phyloP scores from a whole-genome alignment of 1,284 basidiomycete genomes.

The Trichosporon asahii region DNA sequence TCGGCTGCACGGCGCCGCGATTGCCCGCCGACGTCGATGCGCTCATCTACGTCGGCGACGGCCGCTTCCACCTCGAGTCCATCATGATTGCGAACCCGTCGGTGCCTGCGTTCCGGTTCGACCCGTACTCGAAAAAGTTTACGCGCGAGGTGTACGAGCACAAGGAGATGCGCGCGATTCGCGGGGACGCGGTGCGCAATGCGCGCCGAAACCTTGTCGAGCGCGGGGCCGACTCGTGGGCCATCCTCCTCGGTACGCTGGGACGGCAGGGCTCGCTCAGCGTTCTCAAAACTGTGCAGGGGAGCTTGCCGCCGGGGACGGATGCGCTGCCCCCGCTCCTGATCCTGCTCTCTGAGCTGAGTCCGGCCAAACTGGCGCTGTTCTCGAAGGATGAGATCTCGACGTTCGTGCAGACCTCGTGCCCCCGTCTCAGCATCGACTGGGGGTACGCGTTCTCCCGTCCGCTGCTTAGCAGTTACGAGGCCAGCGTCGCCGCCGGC shows the following conservation, averaged over 20 bases:
- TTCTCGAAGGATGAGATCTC: slow-evolving; percentile 54
- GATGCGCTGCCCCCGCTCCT: slow-evolving; percentile 63
- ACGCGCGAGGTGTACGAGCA: slow-evolving; percentile 92
- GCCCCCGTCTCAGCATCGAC: slow-evolving; percentile 63
- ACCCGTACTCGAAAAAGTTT: slow-evolving; percentile 96
- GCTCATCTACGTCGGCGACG: slow-evolving; percentile 91
- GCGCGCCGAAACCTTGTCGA: slow-evolving; percentile 65
- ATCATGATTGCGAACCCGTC: slow-evolving; percentile 98
- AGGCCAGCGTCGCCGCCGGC: slow-evolving; percentile 83
- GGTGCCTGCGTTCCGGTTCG: slow-evolving; percentile 96
- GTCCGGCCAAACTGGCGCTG: slow-evolving; percentile 84
- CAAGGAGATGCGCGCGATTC: slow-evolving; percentile 71
- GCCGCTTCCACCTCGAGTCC: slow-evolving; percentile 94
- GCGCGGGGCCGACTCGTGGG: slow-evolving; percentile 62
- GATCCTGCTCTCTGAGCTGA: slow-evolving; percentile 83
- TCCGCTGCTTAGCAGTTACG: slow-evolving; percentile 90
- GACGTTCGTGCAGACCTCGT: slow-evolving; percentile 31
- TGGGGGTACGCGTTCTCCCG: slow-evolving; percentile 95
- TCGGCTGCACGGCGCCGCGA: slow-evolving; percentile 93
- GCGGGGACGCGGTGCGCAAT: slow-evolving; percentile 71
- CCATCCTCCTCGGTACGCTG: slow-evolving; percentile 90
- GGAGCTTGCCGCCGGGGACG: slow-evolving; percentile 32
- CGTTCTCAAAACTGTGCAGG: slow-evolving; percentile 76
- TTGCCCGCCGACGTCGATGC: slow-evolving; percentile 69
- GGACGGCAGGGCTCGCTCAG: slow-evolving; percentile 90